phyloP scores from a whole-genome alignment of 805 yeast genomes.

The Wickerhamiella vanderwaltii region DNA sequence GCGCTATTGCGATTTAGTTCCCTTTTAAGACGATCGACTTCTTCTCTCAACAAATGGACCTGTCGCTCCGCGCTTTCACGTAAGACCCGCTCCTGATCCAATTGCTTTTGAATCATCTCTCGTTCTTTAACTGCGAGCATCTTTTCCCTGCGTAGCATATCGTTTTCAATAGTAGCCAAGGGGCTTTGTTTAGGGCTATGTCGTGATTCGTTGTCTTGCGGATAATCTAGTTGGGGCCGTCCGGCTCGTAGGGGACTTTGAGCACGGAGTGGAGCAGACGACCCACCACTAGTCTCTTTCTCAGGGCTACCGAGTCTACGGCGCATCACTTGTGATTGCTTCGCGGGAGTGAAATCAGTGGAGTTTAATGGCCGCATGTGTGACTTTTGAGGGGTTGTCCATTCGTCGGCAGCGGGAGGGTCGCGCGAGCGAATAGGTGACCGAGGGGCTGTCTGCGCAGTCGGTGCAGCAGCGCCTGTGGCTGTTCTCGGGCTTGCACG shows the following conservation, averaged over 20 bases:
- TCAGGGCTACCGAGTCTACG: constrained; percentile 20
- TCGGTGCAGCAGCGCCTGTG: constrained; percentile 13
- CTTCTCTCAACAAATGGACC: neutral
- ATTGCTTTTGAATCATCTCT: neutral
- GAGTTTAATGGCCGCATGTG: constrained; percentile 6
- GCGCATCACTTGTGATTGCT: constrained; percentile 15
- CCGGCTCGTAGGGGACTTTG: neutral
- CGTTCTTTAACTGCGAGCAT: constrained; percentile 3
- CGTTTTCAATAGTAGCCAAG: neutral
- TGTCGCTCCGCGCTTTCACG: constrained; percentile 6
- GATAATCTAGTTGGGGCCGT: neutral
- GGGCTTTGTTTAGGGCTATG: constrained; percentile 7
- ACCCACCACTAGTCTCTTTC: no score
- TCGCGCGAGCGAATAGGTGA: neutral
- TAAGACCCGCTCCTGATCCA: constrained; percentile 5
- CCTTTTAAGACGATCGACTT: constrained; percentile 1
- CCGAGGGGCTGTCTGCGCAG: neutral
- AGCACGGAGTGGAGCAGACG: neutral
- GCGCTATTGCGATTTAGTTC: constrained; percentile 7
- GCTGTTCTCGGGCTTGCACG: neutral
- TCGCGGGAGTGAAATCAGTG: constrained; percentile 22
- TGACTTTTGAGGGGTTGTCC: constrained; percentile 6
- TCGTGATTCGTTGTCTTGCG: neutral
- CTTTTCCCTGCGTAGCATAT: constrained; percentile 9
- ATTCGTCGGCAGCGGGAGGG: neutral